Evolutionary conservation across 2,329 filamentous ascomycete species (phyloP).

Genomic region (Cercospora sesami): DNA sequence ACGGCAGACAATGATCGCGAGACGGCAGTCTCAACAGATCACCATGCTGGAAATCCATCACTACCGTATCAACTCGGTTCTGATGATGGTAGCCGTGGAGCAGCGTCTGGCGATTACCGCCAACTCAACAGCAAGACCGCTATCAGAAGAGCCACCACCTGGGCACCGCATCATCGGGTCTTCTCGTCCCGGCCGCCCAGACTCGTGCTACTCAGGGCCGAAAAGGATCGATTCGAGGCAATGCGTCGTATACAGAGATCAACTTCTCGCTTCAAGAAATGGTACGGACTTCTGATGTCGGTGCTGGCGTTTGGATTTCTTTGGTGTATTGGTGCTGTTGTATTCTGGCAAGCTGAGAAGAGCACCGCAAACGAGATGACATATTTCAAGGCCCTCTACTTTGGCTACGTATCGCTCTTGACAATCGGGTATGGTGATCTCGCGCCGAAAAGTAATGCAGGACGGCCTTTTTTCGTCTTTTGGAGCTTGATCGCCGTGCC

Average conservation of each 20-base stretch:
- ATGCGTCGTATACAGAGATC: conserved; percentile 74
- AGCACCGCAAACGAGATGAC: conserved; percentile 55
- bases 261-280: conserved; percentile 66
- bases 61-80: conserved; percentile 21
- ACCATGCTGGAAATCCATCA: conserved; percentile 16
- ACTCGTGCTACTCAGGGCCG: conserved; percentile 57
- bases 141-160: conserved; percentile 26
- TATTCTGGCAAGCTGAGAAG: conserved; percentile 67
- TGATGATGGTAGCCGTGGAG: conserved; percentile 12
- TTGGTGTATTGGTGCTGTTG: conserved; percentile 76
- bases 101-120: not conserved
- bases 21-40: conserved; percentile 20
- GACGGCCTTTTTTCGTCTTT: conserved; percentile 86
- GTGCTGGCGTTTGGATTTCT: conserved; percentile 67
- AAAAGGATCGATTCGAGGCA: conserved; percentile 43
- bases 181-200: conserved; percentile 43
- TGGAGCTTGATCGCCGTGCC: conserved; percentile 86
- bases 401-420: conserved; percentile 77
- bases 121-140: conserved; percentile 15
- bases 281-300: conserved; percentile 71
- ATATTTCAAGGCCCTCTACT: conserved; percentile 83
- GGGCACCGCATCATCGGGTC: conserved; percentile 21
- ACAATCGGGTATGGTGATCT: conserved; percentile 88
- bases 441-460: conserved; percentile 72
- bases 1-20: conserved; percentile 6